Percentiles rank a stretch among this genome's conserved stretches.
phyloP scores from a whole-genome alignment of 2,329 filamentous ascomycete genomes.

The Penicillium decumbens region DNA sequence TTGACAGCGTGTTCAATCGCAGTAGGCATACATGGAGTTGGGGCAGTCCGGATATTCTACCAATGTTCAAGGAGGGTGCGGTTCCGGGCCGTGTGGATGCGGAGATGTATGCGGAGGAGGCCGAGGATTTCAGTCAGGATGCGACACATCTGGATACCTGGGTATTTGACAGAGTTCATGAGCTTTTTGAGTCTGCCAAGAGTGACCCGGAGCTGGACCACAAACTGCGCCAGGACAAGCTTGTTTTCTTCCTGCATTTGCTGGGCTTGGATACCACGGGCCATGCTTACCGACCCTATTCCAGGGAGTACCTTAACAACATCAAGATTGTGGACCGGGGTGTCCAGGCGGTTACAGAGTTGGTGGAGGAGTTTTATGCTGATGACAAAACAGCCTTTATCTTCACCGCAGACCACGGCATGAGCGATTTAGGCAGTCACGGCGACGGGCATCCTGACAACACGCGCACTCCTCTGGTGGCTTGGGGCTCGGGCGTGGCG shows the following conservation, averaged over 20 bases:
- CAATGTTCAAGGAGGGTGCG: slow-evolving; percentile 95
- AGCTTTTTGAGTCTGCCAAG: slow-evolving; percentile 74
- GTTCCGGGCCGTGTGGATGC: slow-evolving; percentile 80
- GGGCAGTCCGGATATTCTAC: slow-evolving; percentile 95
- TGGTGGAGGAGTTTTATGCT: slow-evolving; percentile 80
- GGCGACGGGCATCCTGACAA: slow-evolving; percentile 97
- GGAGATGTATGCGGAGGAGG: slow-evolving; percentile 75
- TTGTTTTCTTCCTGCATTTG: slow-evolving; percentile 92
- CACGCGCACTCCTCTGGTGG: slow-evolving; percentile 85
- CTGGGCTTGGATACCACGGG: slow-evolving; percentile 88
- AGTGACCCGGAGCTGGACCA: slow-evolving; percentile 70
- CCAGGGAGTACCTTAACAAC: slow-evolving; percentile 90
- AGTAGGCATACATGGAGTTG: slow-evolving; percentile 98
- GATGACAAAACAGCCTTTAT: slow-evolving; percentile 86
- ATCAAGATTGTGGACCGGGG: slow-evolving; percentile 91
- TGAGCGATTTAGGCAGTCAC: slow-evolving; percentile 99
- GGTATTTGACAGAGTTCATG: slow-evolving; percentile 93
- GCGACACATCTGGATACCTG: slow-evolving; percentile 79
- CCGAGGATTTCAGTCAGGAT: slow-evolving; percentile 84
- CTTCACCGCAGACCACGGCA: slow-evolving; percentile 96
- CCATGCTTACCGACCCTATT: slow-evolving; percentile 83
- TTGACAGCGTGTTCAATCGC: slow-evolving; percentile 97
- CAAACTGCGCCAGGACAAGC: slow-evolving; percentile 72
- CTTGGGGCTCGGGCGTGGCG: slow-evolving; percentile 88
- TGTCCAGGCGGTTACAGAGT: slow-evolving; percentile 72